A percentile compares a stretch with the other conserved stretches of the same genome.
These are phyloP conservation scores for Avena eriantha DNA, from an alignment of 176 grass and related monocot species.

Conservation along the genomic window DNA sequence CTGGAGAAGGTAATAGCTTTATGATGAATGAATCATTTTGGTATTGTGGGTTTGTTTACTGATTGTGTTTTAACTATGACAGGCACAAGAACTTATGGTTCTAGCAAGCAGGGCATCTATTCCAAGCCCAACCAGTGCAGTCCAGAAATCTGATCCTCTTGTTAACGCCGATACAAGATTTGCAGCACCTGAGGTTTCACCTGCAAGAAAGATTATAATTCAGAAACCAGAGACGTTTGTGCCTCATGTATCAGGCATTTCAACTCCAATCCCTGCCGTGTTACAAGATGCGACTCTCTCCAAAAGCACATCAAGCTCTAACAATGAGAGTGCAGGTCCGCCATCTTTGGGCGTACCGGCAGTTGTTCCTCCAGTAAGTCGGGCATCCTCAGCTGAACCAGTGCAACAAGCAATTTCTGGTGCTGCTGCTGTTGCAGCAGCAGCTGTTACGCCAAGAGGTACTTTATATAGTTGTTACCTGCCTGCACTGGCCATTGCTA, in stretches of 20 bases:
- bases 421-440: not conserved
- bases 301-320: conserved; percentile 54
- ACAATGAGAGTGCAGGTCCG: conserved; percentile 35
- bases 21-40: not conserved
- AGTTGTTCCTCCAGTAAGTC: conserved; percentile 39
- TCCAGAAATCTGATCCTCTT: conserved; percentile 32
- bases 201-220: conserved; percentile 44
- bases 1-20: conserved; percentile 67
- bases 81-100: conserved; percentile 80
- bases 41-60: conserved; percentile 36
- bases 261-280: conserved; percentile 41
- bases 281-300: conserved; percentile 43
- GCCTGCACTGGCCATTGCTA: not conserved
- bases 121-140: conserved; percentile 24
- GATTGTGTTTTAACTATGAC: conserved; percentile 22
- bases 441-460: conserved; percentile 65
- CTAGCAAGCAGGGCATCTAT: conserved; percentile 69
- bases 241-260: conserved; percentile 39
- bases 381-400: conserved; percentile 39
- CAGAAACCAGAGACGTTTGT: conserved; percentile 39
- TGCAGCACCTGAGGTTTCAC: conserved; percentile 41
- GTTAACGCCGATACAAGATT: conserved; percentile 40
- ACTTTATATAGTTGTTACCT: conserved; percentile 45
- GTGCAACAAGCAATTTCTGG: conserved; percentile 39
- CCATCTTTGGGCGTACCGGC: conserved; percentile 36